Percentiles rank a stretch among this genome's conserved stretches.
Conservation (phyloP, 1,284 basidiomycete genomes). For the Violaceomyces palustris region DNA sequence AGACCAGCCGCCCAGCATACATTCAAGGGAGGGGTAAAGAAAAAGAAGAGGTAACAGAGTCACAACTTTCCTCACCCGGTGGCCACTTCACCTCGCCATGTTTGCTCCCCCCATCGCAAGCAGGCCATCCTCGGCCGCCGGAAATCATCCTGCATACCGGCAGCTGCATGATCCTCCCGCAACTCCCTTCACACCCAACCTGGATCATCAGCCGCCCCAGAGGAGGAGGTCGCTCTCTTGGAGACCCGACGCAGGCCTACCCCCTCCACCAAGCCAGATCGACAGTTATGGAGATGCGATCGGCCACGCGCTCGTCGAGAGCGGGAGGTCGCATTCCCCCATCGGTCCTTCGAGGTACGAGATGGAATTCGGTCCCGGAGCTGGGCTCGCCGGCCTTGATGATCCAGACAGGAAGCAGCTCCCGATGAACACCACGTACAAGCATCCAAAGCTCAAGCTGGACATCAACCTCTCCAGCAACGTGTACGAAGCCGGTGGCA, state of each 20-base stretch:
- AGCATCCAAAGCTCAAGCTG: slow-evolving; percentile 46
- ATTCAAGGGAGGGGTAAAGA: too few relatives aligned
- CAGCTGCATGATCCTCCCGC: slow-evolving; percentile 9
- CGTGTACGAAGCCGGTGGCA: slow-evolving; percentile 37
- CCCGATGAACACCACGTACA: slow-evolving; percentile 41
- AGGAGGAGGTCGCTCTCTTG: slow-evolving; percentile 28
- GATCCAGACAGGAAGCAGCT: slow-evolving; percentile 19
- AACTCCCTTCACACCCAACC: slow-evolving; percentile 5
- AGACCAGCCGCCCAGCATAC: too few relatives aligned
- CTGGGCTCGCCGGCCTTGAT: slow-evolving; percentile 4
- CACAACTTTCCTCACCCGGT: too few relatives aligned
- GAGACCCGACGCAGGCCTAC: slow-evolving; percentile 31
- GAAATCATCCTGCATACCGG: slow-evolving; percentile 6
- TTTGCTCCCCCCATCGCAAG: slow-evolving; percentile 27
- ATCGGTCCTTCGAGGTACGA: slow-evolving; percentile 17
- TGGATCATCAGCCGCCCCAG: slow-evolving; percentile 1
- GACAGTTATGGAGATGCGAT: slow-evolving; percentile 15
- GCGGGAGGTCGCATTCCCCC: too few relatives aligned
- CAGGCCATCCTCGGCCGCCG: slow-evolving; percentile 23
- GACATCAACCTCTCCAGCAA: slow-evolving; percentile 29
- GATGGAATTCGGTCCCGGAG: slow-evolving; percentile 10
- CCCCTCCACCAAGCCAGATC: slow-evolving; percentile 34
- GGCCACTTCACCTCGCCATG: slow-evolving; percentile 10
- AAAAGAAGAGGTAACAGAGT: too few relatives aligned
- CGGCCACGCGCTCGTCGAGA: slow-evolving; percentile 11